Evolutionary conservation across 768 basidiomycete species (phyloP).

Genomic region (Peribolospora baueri): DNA sequence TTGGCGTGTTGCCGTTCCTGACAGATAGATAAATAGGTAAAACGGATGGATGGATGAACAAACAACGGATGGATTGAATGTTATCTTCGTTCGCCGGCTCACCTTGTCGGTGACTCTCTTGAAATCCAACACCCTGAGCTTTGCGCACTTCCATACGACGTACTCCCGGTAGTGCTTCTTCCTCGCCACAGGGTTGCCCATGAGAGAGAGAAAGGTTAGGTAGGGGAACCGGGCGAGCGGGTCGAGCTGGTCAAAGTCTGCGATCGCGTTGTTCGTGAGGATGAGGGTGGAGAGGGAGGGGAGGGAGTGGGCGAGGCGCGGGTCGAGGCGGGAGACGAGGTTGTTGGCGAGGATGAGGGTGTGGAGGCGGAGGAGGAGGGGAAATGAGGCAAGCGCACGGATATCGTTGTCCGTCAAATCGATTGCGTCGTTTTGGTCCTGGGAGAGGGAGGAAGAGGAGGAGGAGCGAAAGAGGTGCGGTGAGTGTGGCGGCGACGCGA

Average conservation of each 20-base stretch:
- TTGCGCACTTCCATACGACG: conserved; percentile 68
- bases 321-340: conserved; percentile 57
- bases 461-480: conserved; percentile 6
- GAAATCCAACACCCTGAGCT: conserved; percentile 78
- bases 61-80: neutral
- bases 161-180: conserved; percentile 94
- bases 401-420: conserved; percentile 85
- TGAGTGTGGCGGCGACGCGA: neutral
- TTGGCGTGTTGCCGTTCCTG: conserved; percentile 60
- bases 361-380: conserved; percentile 56
- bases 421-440: conserved; percentile 86
- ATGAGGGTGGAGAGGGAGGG: conserved; percentile 65
- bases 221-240: conserved; percentile 12
- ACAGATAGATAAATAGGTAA: conserved; percentile 8
- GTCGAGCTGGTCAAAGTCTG: conserved; percentile 63
- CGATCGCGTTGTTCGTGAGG: conserved; percentile 56
- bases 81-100: conserved; percentile 5
- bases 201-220: conserved; percentile 47
- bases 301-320: conserved; percentile 54
- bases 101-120: conserved; percentile 88
- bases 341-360: conserved; percentile 77
- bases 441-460: conserved; percentile 5
- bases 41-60: neutral
- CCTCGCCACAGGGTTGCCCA: conserved; percentile 65
- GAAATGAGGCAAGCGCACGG: conserved; percentile 55